Conservation (phyloP, 108 stramenopile genomes). For the Schizochytrium sp. region DNA sequence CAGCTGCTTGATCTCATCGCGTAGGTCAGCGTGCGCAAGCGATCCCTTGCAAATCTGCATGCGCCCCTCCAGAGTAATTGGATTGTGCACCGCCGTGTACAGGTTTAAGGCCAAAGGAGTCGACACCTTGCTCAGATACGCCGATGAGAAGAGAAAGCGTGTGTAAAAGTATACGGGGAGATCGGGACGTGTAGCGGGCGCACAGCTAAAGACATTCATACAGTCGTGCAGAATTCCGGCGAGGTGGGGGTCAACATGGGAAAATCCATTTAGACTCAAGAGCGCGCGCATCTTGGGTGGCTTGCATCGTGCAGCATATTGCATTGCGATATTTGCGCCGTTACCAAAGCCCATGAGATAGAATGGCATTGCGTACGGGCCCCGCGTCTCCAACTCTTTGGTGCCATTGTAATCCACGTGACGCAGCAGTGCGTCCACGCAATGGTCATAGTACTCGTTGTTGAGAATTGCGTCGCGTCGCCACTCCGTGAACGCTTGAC, state of each 20-base stretch:
- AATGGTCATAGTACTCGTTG: slow-evolving; percentile 69
- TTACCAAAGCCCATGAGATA: slow-evolving; percentile 66
- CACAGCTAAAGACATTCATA: slow-evolving; percentile 66
- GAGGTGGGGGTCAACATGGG: slow-evolving; percentile 67
- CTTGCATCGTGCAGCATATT: slow-evolving; percentile 24
- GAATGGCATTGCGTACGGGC: slow-evolving; percentile 42
- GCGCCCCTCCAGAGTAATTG: slow-evolving; percentile 64
- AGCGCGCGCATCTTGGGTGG: slow-evolving; percentile 51
- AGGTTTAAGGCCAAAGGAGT: slow-evolving; percentile 72
- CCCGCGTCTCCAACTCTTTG: slow-evolving; percentile 44
- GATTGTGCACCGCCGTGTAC: slow-evolving; percentile 75
- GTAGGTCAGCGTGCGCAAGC: slow-evolving; percentile 59
- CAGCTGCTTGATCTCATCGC: slow-evolving; percentile 50
- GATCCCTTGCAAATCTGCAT: slow-evolving; percentile 63
- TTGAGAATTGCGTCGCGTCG: slow-evolving; percentile 57
- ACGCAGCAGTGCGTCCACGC: slow-evolving; percentile 54
- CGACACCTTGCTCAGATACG: slow-evolving; percentile 65
- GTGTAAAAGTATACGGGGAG: slow-evolving; percentile 77
- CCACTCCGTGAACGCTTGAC: slow-evolving; percentile 75
- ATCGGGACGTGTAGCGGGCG: slow-evolving; percentile 69
- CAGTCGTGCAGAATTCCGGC: slow-evolving; percentile 76
- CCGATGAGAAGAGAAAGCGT: slow-evolving; percentile 64
- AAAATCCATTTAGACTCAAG: slow-evolving; percentile 60
- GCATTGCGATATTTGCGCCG: slow-evolving; percentile 63
- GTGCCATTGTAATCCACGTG: slow-evolving; percentile 47